Conservation (phyloP, 2,329 filamentous ascomycete species). For the Paradendryphiella salina region DNA sequence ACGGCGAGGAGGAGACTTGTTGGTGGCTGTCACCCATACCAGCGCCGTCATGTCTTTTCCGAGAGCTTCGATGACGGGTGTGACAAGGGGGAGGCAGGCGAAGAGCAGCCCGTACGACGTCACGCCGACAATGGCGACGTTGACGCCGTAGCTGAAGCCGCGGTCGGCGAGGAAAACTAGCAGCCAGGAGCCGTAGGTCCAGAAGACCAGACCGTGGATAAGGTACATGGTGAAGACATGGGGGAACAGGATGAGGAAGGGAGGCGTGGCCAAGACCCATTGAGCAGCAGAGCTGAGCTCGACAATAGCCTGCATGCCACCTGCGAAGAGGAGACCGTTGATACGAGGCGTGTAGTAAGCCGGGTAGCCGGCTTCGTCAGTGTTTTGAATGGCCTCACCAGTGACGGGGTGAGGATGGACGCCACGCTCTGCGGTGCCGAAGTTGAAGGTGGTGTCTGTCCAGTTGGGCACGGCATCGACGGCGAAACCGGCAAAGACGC, state of each 20-base stretch:
- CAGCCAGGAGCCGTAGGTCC: constrained; percentile 47
- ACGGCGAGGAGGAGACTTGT: constrained; percentile 41
- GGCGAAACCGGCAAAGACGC: constrained; percentile 40
- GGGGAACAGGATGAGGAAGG: constrained; percentile 51
- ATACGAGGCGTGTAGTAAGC: constrained; percentile 51
- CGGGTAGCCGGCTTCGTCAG: constrained; percentile 46
- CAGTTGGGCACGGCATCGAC: constrained; percentile 47
- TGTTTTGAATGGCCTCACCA: constrained; percentile 45
- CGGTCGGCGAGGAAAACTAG: constrained; percentile 40
- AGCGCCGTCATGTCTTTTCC: constrained; percentile 47
- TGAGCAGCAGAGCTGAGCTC: constrained; percentile 46
- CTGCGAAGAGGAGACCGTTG: constrained; percentile 50
- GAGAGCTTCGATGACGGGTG: constrained; percentile 46
- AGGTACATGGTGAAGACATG: constrained; percentile 57
- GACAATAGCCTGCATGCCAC: constrained; percentile 45
- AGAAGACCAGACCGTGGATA: constrained; percentile 55
- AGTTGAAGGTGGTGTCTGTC: constrained; percentile 40
- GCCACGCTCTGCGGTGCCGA: constrained; percentile 48
- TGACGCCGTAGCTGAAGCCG: constrained; percentile 41
- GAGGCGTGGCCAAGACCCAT: constrained; percentile 47
- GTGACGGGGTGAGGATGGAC: constrained; percentile 50
- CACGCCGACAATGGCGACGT: constrained; percentile 43
- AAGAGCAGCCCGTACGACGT: constrained; percentile 45
- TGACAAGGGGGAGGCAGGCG: constrained; percentile 42
- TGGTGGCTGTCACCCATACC: constrained; percentile 44